Evolutionary conservation across 2,329 filamentous ascomycete genomes (phyloP), one percentile per base, ranked within the genome.

Genomic region (Endothia cerciana): DNA sequence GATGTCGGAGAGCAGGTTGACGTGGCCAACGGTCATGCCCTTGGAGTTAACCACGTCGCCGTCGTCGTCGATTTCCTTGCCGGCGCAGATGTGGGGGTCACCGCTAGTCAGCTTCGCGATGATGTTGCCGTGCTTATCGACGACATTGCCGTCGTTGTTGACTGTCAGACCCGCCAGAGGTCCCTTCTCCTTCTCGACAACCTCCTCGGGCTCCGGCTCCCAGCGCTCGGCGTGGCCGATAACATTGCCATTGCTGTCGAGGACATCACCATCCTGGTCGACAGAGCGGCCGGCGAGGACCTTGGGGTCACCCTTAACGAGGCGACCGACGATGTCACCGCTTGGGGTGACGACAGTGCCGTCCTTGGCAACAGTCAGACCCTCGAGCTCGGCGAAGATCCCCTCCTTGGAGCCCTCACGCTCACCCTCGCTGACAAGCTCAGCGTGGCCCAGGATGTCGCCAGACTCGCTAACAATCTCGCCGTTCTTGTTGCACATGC

Each of bases 211-310:
- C 64, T 68, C 66, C 2, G 64, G 66, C 70, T 86, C 82, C 85
- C 85, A 88, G 25, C 86, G 80, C 75, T 88, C 86, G 0, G 86
- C 85, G 68, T 84, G 83, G 36, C 85, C 86, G 2, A 88, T 75
- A 0, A 79, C 74, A 69, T 88, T 88, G 40, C 86, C 86, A 73
- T 92, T 93, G 75, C 88, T 89, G 80, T 95, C 92, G 64, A 91
- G 82, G 40, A 96, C 88, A 65, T 95, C 92, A 45, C 92, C 92
- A 69, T 96, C 92, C 68, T 92, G 89, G 65, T 95, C 92, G 22
- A 95, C 92, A 10, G 82, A 73, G 57, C 91, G 89, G 19, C 92
- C 92, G 45, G 89, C 86, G 0, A 96, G 84, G 61, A 83, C 81
- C 83, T 92, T 93, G 43, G 84, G 76, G 63, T 96, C 90, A 2